A percentile compares a stretch with the other conserved stretches of the same genome.
Conservation (phyloP, 2,329 filamentous ascomycete genomes). For the Fusarium euwallaceae region DNA sequence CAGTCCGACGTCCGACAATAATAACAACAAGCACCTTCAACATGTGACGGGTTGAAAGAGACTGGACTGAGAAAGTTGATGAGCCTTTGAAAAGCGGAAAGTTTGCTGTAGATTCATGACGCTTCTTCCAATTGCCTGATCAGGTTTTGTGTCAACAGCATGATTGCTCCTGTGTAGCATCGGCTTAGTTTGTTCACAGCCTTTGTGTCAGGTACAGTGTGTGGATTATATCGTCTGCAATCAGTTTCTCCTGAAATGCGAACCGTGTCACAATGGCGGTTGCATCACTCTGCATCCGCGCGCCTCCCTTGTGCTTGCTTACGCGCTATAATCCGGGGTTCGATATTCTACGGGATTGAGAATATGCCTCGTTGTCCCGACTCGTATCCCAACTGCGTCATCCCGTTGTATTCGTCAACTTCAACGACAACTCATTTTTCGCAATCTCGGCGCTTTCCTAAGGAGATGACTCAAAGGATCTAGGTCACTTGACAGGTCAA, state of each 20-base stretch:
- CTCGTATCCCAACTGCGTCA: conserved; percentile 22
- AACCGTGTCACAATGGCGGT: conserved; percentile 19
- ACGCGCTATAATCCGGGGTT: conserved; percentile 28
- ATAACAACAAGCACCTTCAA: conserved; percentile 21
- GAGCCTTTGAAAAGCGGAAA: conserved; percentile 13
- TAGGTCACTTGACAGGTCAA: conserved; percentile 31
- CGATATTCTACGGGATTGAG: conserved; percentile 32
- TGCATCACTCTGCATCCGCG: conserved; percentile 26
- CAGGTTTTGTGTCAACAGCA: not conserved
- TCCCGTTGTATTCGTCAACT: conserved; percentile 18
- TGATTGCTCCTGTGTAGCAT: conserved; percentile 4
- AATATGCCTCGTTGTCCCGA: conserved; percentile 28
- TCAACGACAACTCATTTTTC: conserved; percentile 20
- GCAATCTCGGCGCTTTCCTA: conserved; percentile 24
- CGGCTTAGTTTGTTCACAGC: not conserved
- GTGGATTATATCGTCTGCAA: not conserved
- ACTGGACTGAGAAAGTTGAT: conserved; percentile 7
- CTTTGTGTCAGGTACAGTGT: not conserved
- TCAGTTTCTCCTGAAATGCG: conserved; percentile 23
- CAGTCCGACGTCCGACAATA: conserved; percentile 2
- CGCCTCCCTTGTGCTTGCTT: conserved; percentile 30
- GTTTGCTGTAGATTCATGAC: conserved; percentile 4
- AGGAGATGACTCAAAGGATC: conserved; percentile 17
- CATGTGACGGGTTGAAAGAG: not conserved
- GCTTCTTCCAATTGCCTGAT: not conserved